Evolutionary conservation across 345 rosid species (phyloP).

Genomic region (Corchorus capsularis): DNA sequence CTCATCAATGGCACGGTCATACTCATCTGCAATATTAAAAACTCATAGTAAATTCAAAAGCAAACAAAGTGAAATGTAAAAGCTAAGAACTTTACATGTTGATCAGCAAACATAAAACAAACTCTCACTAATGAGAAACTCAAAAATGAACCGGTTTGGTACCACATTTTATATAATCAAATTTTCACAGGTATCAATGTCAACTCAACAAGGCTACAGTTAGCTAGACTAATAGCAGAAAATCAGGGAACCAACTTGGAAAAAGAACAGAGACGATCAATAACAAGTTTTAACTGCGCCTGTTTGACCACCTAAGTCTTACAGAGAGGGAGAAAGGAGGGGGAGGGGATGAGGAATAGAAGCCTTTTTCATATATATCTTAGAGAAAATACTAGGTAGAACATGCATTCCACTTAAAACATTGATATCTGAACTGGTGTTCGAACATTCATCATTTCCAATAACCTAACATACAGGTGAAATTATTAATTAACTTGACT

Average conservation of each 20-base stretch:
- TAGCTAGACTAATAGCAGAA: not conserved
- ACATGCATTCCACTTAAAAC: not conserved
- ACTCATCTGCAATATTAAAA: slow-evolving; percentile 60
- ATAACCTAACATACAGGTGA: not conserved
- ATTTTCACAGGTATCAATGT: not conserved
- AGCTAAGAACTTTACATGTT: not conserved
- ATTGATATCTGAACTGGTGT: not conserved
- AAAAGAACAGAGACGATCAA: not conserved
- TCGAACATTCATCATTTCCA: not conserved
- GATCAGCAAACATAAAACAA: not conserved
- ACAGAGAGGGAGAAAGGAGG: not conserved
- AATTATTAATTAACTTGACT: not conserved
- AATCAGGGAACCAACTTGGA: not conserved
- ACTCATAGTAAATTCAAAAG: slow-evolving; percentile 8
- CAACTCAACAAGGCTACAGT: not conserved
- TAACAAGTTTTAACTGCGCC: not conserved
- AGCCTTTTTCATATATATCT: not conserved
- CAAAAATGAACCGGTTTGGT: not conserved
- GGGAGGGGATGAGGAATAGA: not conserved
- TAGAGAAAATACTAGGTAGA: not conserved
- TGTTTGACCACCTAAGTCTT: not conserved
- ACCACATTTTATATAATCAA: not conserved
- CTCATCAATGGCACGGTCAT: slow-evolving; percentile 68
- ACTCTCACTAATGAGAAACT: not conserved
- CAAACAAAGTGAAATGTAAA: not conserved